Conservation (phyloP, 2,329 filamentous ascomycete species). For the Xylariaceae sp. region DNA sequence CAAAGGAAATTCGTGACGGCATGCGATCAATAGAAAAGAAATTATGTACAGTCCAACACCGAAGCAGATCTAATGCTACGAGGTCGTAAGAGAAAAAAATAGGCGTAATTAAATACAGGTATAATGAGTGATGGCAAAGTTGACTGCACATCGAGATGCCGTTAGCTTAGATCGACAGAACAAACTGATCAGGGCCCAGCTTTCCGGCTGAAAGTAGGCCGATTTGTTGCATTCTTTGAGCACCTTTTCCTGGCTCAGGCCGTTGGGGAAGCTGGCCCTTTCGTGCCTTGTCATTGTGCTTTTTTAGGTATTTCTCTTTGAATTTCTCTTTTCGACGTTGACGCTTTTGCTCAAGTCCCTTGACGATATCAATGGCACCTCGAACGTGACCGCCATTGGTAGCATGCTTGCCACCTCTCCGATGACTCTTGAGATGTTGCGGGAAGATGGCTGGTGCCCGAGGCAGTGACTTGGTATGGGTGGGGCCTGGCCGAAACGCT, state of each 20-base stretch:
- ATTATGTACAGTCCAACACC: slow-evolving; percentile 22
- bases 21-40: slow-evolving; percentile 9
- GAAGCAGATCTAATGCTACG: slow-evolving; percentile 4
- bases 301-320: slow-evolving; percentile 65
- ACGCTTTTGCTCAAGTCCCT: slow-evolving; percentile 90
- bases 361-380: slow-evolving; percentile 96
- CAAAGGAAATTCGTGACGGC: slow-evolving; percentile 16
- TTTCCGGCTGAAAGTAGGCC: slow-evolving; percentile 86
- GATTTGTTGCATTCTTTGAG: slow-evolving; percentile 88
- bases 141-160: background rate
- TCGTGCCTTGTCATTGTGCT: slow-evolving; percentile 78
- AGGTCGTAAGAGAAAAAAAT: slow-evolving; percentile 5
- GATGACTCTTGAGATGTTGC: slow-evolving; percentile 41
- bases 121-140: slow-evolving; percentile 7
- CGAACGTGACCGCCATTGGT: slow-evolving; percentile 59
- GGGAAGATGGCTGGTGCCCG: slow-evolving; percentile 69
- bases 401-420: slow-evolving; percentile 27
- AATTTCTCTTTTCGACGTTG: slow-evolving; percentile 91
- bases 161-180: slow-evolving; percentile 64
- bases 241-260: slow-evolving; percentile 78
- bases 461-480: slow-evolving; percentile 82
- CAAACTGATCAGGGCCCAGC: slow-evolving; percentile 68
- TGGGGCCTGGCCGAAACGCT: slow-evolving; percentile 60
- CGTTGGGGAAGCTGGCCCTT: slow-evolving; percentile 62
- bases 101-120: slow-evolving; percentile 14